Conservation (phyloP, 1,284 basidiomycete genomes). For the Sphaerobolus stellatus region DNA sequence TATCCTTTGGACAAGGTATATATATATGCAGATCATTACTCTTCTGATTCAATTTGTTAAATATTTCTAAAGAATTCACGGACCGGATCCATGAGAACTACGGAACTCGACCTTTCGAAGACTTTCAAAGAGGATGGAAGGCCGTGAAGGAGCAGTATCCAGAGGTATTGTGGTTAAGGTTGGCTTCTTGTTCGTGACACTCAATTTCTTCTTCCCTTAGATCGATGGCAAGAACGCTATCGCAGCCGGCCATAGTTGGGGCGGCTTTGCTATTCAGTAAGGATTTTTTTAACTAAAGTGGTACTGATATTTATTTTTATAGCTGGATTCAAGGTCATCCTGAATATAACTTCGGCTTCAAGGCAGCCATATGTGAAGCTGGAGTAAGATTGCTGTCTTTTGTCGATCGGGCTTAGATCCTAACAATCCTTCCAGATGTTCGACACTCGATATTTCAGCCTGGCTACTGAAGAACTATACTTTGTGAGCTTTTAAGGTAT, state of each 20-base stretch:
- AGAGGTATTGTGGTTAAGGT: slow-evolving; percentile 58
- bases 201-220: slow-evolving; percentile 42
- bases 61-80: slow-evolving; percentile 59
- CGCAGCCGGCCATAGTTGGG: slow-evolving; percentile 79
- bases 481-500: slow-evolving; percentile 37
- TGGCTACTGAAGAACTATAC: slow-evolving; percentile 84
- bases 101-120: slow-evolving; percentile 85
- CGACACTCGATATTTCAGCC: slow-evolving; percentile 72
- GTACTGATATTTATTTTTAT: slow-evolving; percentile 2
- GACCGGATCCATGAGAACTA: slow-evolving; percentile 78
- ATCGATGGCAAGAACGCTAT: slow-evolving; percentile 80
- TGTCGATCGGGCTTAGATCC: too few species aligned
- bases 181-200: not conserved
- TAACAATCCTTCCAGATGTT: too few species aligned
- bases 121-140: slow-evolving; percentile 76
- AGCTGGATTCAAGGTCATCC: slow-evolving; percentile 96
- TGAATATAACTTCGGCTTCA: slow-evolving; percentile 80
- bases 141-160: slow-evolving; percentile 68
- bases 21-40: too few species aligned
- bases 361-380: slow-evolving; percentile 85
- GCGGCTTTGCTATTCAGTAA: slow-evolving; percentile 82
- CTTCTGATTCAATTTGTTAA: not conserved
- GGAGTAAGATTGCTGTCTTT: too few species aligned
- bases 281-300: slow-evolving; percentile 18
- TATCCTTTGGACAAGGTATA: slow-evolving; percentile 81